phyloP scores from a whole-genome alignment of 257 asterid species.

The Nyctanthes arbortristis region DNA sequence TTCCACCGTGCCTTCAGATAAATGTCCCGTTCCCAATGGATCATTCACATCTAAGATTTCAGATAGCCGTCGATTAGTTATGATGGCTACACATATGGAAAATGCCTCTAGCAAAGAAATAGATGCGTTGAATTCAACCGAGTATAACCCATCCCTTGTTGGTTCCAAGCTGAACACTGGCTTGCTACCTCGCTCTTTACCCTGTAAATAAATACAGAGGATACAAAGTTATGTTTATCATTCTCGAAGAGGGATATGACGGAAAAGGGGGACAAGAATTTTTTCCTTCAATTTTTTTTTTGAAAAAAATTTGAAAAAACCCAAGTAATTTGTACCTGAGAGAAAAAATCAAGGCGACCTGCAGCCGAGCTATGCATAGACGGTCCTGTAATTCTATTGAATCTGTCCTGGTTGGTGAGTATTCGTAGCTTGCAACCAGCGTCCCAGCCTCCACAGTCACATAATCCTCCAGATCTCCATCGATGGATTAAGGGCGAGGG shows the following conservation, averaged over 20 bases:
- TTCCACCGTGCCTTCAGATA: slow-evolving; percentile 23
- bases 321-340: slow-evolving; percentile 53
- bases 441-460: slow-evolving; percentile 99
- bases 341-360: slow-evolving; percentile 49
- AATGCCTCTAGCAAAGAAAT: slow-evolving; percentile 76
- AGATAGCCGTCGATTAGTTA: slow-evolving; percentile 51
- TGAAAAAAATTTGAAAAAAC: too few relatives aligned
- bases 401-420: slow-evolving; percentile 46
- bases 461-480: slow-evolving; percentile 81
- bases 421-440: slow-evolving; percentile 85
- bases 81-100: slow-evolving; percentile 67
- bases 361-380: slow-evolving; percentile 25
- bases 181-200: slow-evolving; percentile 42
- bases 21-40: slow-evolving; percentile 23
- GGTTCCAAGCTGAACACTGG: slow-evolving; percentile 72
- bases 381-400: slow-evolving; percentile 23
- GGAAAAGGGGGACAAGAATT: not conserved
- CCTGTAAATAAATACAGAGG: slow-evolving; percentile 44
- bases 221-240: not conserved
- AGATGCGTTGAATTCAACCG: slow-evolving; percentile 62
- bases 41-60: slow-evolving; percentile 37
- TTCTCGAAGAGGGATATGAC: not conserved
- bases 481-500: slow-evolving; percentile 77
- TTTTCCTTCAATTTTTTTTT: too few relatives aligned
- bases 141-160: slow-evolving; percentile 56